phyloP scores from a whole-genome alignment of 1,284 basidiomycete genomes.

The Laetiporus sulphureus region DNA sequence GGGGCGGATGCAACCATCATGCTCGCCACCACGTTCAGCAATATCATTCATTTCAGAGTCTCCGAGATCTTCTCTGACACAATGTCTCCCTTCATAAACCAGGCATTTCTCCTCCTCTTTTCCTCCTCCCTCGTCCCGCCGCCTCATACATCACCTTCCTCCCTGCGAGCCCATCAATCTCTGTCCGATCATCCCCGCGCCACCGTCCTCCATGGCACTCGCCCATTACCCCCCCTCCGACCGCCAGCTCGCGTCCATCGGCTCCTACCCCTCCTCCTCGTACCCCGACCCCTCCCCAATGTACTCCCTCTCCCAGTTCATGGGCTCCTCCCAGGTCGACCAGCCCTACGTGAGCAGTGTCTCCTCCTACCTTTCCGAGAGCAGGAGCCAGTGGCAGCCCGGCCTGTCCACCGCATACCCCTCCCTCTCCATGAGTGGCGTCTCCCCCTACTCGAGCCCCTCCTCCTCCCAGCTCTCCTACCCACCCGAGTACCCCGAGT shows the following conservation, averaged over 20 bases:
- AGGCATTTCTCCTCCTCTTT: slow-evolving; percentile 1
- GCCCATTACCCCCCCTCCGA: too few relatives aligned
- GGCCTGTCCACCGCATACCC: neutral
- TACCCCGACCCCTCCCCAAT: neutral
- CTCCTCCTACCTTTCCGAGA: neutral
- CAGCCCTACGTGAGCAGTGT: neutral
- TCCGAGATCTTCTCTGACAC: neutral
- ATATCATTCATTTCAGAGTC: too few relatives aligned
- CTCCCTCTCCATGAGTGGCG: neutral
- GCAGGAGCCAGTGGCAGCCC: neutral
- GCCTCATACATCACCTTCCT: neutral
- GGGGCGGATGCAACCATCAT: too few relatives aligned
- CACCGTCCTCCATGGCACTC: too few relatives aligned
- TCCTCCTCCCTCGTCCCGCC: neutral
- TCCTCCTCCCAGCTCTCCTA: slow-evolving; percentile 1
- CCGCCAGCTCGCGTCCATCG: neutral
- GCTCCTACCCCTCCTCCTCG: neutral
- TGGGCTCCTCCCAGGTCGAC: neutral
- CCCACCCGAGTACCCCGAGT: slow-evolving; percentile 9
- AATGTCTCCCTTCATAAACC: slow-evolving; percentile 2
- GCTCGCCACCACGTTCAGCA: too few relatives aligned
- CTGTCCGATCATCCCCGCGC: too few relatives aligned
- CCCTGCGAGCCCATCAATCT: too few relatives aligned
- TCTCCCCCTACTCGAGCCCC: slow-evolving; percentile 1
- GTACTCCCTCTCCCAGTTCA: neutral